Conservation (phyloP, 2,329 filamentous ascomycete species). For the Epichloe gansuensis region DNA sequence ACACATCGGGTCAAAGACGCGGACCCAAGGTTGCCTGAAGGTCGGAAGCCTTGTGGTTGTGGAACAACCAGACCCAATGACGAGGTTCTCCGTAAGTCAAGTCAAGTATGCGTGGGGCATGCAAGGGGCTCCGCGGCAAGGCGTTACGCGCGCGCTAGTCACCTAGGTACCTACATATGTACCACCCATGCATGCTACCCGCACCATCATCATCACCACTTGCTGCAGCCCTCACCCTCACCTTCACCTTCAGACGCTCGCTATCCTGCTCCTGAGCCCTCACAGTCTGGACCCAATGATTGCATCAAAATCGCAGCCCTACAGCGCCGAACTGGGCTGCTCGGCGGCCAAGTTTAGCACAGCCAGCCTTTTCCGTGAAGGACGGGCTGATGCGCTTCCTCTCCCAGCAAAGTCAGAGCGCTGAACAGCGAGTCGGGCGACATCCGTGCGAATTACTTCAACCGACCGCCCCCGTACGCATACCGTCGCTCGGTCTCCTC, state of each 20-base stretch:
- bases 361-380: constrained; percentile 13
- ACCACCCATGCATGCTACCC: neutral
- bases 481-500: constrained; percentile 21
- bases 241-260: neutral
- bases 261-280: too few relatives aligned
- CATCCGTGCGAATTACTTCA: constrained; percentile 9
- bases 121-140: too few relatives aligned
- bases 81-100: too few relatives aligned
- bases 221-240: neutral
- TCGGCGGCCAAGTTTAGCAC: neutral
- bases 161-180: too few relatives aligned
- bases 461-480: constrained; percentile 18
- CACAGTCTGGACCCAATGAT: neutral
- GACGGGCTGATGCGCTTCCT: constrained; percentile 13
- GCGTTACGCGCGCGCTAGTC: too few relatives aligned
- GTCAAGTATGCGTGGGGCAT: too few relatives aligned
- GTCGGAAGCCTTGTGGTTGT: too few relatives aligned
- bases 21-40: too few relatives aligned
- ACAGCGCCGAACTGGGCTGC: neutral
- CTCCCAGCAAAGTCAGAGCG: constrained; percentile 17
- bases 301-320: neutral
- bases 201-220: neutral
- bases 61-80: too few relatives aligned
- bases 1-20: too few relatives aligned
- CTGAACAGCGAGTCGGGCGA: constrained; percentile 13